A percentile compares a stretch with the other conserved stretches of the same genome.
These are phyloP conservation scores for Pelargonium nanum DNA, from an alignment of 345 rosid genomes.

Conservation along the genomic window DNA sequence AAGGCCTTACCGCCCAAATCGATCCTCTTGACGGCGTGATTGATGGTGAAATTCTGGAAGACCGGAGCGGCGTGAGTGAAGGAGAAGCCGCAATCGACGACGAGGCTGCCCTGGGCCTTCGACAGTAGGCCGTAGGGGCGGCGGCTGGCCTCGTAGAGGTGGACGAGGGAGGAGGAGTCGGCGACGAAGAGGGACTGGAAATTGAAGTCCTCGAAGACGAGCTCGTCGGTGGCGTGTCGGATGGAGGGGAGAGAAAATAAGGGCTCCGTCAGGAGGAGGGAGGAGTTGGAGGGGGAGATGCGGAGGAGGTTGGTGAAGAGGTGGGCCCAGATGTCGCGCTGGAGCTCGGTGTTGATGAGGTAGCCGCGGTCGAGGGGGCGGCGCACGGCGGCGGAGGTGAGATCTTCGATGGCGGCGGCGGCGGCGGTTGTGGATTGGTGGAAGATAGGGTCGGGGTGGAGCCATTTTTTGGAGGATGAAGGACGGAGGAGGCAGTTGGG, in stretches of 20 bases:
- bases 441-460: slow-evolving; percentile 31
- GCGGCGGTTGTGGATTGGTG: slow-evolving; percentile 24
- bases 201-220: slow-evolving; percentile 84
- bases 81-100: slow-evolving; percentile 86
- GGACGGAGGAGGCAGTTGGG: slow-evolving; percentile 85
- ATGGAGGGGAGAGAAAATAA: slow-evolving; percentile 62
- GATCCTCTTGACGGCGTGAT: slow-evolving; percentile 65
- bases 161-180: slow-evolving; percentile 64
- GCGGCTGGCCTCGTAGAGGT: slow-evolving; percentile 72
- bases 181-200: slow-evolving; percentile 57
- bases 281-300: slow-evolving; percentile 38
- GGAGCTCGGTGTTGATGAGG: slow-evolving; percentile 72
- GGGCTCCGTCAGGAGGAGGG: slow-evolving; percentile 76
- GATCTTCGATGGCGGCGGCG: slow-evolving; percentile 38
- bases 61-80: slow-evolving; percentile 83
- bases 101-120: slow-evolving; percentile 61
- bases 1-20: slow-evolving; percentile 89
- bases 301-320: slow-evolving; percentile 58
- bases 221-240: slow-evolving; percentile 74
- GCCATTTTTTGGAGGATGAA: slow-evolving; percentile 65
- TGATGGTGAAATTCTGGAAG: slow-evolving; percentile 58
- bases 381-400: slow-evolving; percentile 86
- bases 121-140: slow-evolving; percentile 48
- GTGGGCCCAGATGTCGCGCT: slow-evolving; percentile 88
- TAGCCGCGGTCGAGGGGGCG: slow-evolving; percentile 95